Percentiles rank a stretch among this genome's conserved stretches.
Evolutionary conservation across 208 protist species (phyloP).

Genomic region (Herpetomonas samuelpessoai): DNA sequence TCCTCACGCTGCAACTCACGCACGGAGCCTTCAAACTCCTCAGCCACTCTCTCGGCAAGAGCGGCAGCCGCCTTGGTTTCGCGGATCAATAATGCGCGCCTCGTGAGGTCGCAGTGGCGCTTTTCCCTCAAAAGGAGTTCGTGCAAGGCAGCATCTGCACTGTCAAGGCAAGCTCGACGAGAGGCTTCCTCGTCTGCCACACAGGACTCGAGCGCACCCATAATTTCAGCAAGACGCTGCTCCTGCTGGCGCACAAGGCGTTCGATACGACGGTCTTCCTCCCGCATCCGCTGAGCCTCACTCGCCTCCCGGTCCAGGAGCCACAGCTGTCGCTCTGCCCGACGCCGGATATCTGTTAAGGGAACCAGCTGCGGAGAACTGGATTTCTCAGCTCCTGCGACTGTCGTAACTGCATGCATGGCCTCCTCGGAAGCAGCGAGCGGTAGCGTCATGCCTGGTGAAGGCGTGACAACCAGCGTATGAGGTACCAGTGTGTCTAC

Average conservation of each 20-base stretch:
- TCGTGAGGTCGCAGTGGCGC: slow-evolving; percentile 20
- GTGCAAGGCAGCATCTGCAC: slow-evolving; percentile 15
- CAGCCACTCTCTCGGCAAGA: not conserved
- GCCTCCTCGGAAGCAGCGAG: too few relatives aligned
- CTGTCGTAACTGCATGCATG: not conserved
- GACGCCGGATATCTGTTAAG: slow-evolving; percentile 16
- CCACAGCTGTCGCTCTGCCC: slow-evolving; percentile 27
- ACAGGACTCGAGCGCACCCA: slow-evolving; percentile 15
- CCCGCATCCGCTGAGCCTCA: slow-evolving; percentile 39
- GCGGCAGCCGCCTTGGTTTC: slow-evolving; percentile 3
- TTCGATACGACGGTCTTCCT: slow-evolving; percentile 40
- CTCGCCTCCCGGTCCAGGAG: slow-evolving; percentile 20
- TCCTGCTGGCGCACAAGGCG: slow-evolving; percentile 18
- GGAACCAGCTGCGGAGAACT: not conserved
- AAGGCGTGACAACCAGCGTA: too few relatives aligned
- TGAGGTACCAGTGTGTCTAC: too few relatives aligned
- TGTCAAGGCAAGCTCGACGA: not conserved
- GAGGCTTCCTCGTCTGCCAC: slow-evolving; percentile 7
- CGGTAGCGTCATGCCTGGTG: too few relatives aligned
- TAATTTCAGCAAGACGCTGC: slow-evolving; percentile 17
- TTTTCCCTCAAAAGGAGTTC: slow-evolving; percentile 14
- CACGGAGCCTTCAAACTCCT: not conserved
- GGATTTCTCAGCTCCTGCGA: not conserved
- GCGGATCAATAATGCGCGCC: slow-evolving; percentile 12
- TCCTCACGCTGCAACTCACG: not conserved